Evolutionary conservation across 345 rosid species (phyloP), one percentile per base, ranked within the genome.

Genomic region (Linum trigynum): DNA sequence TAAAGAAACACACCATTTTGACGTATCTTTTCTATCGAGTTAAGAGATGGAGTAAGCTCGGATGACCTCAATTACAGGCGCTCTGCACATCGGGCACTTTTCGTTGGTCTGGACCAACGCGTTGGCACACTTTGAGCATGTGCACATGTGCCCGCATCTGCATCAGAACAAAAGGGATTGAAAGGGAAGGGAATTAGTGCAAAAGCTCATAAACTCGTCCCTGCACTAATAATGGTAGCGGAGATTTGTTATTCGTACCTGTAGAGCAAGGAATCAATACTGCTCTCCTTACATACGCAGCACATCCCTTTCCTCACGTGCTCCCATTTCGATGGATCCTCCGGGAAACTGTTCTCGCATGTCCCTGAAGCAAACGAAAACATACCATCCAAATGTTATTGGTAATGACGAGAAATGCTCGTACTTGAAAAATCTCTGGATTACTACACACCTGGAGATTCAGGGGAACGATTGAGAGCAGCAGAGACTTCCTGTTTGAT

Each of bases 131-230:
- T 77, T 83, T 38, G 86, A 85, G 69, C 97, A 92, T 2, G 91
- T 71, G 79, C 96, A 90, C 98, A 90, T 88, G 80, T 92, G 98
- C 75, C 98, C 98, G 53, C 98, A 92, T 80, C 98, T 92, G 87
- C 59, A 23, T 23, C 32, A 23, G 32, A 23, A 23, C 32, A 23
- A 23, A 23, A 23, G 69, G 37, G 37, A 16, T 60, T 41, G 68
- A 68, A 39, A 48, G 23, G 2, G 36, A 7, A 17, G 4, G 32
- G 32, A 23, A 23, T 23, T 23, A 1, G 32, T 23, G 32, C 32
- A 23, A 23, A 23, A 23, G 32, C 32, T 23, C 32, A 23, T 23
- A 23, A 23, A 23, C 32, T 23, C 32, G 32, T 23, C 0, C 32
- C 32, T 23, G 32, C 32, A 23, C 32, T 23, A 23, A 23, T 23